These are phyloP conservation scores for Fusarium coicis DNA, from an alignment of 2,329 filamentous ascomycete species.

Conservation along the genomic window DNA sequence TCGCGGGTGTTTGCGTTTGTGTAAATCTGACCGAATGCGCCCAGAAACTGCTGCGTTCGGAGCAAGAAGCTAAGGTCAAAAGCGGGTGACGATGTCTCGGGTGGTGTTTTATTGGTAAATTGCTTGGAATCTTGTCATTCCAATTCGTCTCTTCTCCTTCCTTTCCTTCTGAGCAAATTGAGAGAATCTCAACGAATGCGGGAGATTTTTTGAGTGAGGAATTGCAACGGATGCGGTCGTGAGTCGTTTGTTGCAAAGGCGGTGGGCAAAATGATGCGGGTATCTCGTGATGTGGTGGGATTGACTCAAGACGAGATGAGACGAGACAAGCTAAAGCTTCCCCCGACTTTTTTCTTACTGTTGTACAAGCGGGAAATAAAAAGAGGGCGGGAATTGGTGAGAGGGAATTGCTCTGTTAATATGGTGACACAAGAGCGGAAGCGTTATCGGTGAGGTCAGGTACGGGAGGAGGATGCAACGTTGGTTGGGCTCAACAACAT, in stretches of 20 bases:
- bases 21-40: conserved; percentile 15
- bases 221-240: conserved; percentile 28
- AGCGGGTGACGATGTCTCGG: conserved; percentile 18
- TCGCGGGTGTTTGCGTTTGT: conserved; percentile 17
- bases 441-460: conserved; percentile 2
- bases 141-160: conserved; percentile 16
- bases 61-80: conserved; percentile 1
- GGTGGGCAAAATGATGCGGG: conserved; percentile 24
- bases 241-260: conserved; percentile 19
- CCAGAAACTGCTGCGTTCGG: conserved; percentile 12
- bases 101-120: conserved; percentile 15
- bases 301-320: background rate
- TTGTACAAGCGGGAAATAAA: background rate
- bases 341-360: background rate
- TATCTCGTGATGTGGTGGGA: conserved; percentile 33
- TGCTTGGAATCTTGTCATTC: conserved; percentile 6
- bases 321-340: background rate
- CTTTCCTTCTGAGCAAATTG: conserved; percentile 21
- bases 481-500: conserved; percentile 29
- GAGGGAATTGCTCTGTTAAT: background rate
- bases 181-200: background rate
- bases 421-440: conserved; percentile 12
- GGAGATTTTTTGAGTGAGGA: background rate
- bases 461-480: conserved; percentile 12
- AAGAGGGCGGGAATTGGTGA: background rate